Evolutionary conservation across 371 early-diverging fungal genomes (phyloP).

Genomic region (Choanephora cucurbitarum): DNA sequence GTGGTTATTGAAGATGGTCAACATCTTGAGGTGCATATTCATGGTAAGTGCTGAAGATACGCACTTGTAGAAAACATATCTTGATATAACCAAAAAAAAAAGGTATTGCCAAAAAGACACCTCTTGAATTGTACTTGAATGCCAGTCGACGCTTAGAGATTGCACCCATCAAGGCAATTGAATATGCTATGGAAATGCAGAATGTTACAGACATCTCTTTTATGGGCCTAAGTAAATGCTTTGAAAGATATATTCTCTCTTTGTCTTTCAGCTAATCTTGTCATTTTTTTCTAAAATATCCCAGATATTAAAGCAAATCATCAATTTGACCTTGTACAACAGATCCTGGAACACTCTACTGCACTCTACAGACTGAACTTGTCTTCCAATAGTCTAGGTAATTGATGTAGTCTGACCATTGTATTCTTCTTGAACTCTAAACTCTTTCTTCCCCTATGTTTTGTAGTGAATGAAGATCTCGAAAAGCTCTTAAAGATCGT

Average conservation of each 20-base stretch:
- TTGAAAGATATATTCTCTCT: background rate
- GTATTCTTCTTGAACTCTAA: no score
- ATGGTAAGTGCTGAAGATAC: slow-evolving; percentile 16
- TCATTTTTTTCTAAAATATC: no score
- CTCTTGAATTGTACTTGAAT: slow-evolving; percentile 30
- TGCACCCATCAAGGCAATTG: background rate
- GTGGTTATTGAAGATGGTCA: slow-evolving; percentile 14
- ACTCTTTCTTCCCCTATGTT: no score
- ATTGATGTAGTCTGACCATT: no score
- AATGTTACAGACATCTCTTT: slow-evolving; percentile 4
- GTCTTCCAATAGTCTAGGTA: slow-evolving; percentile 35
- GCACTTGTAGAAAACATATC: no score
- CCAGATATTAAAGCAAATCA: slow-evolving; percentile 1
- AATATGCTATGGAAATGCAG: slow-evolving; percentile 1
- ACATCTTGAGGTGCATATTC: slow-evolving; percentile 17
- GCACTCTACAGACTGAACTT: slow-evolving; percentile 11
- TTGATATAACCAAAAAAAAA: no score
- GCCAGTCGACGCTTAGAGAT: slow-evolving; percentile 16
- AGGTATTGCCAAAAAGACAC: slow-evolving; percentile 17
- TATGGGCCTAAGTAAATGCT: slow-evolving; percentile 1
- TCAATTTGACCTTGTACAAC: slow-evolving; percentile 10
- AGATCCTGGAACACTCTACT: slow-evolving; percentile 19
- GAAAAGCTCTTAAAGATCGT: slow-evolving; percentile 11
- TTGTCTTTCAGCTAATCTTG: no score
- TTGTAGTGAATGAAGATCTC: slow-evolving; percentile 32